Evolutionary conservation across 2,329 filamentous ascomycete genomes (phyloP).

Genomic region (Fonsecaea monophora): DNA sequence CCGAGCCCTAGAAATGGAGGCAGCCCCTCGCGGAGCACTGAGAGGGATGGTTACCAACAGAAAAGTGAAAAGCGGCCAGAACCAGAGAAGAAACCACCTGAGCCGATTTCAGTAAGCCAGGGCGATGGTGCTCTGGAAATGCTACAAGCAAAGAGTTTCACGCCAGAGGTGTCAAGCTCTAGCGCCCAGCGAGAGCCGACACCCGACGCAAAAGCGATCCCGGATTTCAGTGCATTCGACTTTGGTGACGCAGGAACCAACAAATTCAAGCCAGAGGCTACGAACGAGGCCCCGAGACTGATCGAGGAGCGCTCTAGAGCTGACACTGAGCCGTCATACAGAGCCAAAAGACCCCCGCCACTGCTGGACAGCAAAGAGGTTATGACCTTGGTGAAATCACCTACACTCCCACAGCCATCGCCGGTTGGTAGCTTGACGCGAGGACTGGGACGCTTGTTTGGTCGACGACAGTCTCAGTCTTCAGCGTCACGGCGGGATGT

Average conservation of each 20-base stretch:
- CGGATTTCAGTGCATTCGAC: slow-evolving; percentile 23
- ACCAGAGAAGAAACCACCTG: background rate
- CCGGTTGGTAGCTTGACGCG: slow-evolving; percentile 27
- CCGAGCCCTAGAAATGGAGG: slow-evolving; percentile 24
- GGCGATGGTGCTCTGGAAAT: background rate
- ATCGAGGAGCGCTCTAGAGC: slow-evolving; percentile 22
- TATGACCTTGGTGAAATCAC: slow-evolving; percentile 14
- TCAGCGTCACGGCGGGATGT: slow-evolving; percentile 29
- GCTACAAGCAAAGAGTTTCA: background rate
- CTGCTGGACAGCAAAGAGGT: slow-evolving; percentile 24
- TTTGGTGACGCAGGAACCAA: slow-evolving; percentile 17
- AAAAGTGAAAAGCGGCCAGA: slow-evolving; percentile 5
- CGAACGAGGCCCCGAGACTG: slow-evolving; percentile 2
- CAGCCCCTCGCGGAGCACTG: slow-evolving; percentile 12
- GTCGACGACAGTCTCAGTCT: slow-evolving; percentile 35
- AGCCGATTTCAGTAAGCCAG: background rate
- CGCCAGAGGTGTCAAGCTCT: slow-evolving; percentile 11
- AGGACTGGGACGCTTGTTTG: slow-evolving; percentile 34
- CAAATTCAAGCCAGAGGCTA: background rate
- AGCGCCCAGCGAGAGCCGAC: slow-evolving; percentile 13
- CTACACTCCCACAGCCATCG: slow-evolving; percentile 30
- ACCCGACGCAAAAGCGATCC: slow-evolving; percentile 1
- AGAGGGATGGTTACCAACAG: slow-evolving; percentile 15
- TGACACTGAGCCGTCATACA: slow-evolving; percentile 36
- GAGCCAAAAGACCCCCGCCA: slow-evolving; percentile 37